These are phyloP conservation scores for Petunia secreta DNA, from an alignment of 257 asterid genomes.

Conservation along the genomic window DNA sequence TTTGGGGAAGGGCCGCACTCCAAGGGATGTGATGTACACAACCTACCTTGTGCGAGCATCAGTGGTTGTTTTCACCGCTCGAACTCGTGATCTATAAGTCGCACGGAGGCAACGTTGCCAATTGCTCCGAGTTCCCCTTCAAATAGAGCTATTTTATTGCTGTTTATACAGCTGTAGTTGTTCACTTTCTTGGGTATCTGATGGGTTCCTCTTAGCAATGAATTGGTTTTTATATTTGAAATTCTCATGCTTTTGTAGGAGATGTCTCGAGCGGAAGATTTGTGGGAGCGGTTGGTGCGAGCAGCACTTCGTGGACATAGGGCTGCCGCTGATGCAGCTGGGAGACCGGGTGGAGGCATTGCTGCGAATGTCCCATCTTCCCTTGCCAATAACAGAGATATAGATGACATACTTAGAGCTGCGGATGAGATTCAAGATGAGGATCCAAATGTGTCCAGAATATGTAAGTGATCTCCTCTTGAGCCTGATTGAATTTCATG, in stretches of 20 bases:
- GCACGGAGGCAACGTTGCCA: no score
- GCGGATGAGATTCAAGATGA: slow-evolving; percentile 96
- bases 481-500: not conserved
- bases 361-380: slow-evolving; percentile 94
- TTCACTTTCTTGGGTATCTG: not conserved
- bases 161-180: not conserved
- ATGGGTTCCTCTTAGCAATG: not conserved
- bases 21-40: no score
- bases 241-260: slow-evolving; percentile 37
- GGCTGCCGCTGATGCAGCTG: slow-evolving; percentile 50
- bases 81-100: no score
- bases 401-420: slow-evolving; percentile 90
- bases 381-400: slow-evolving; percentile 80
- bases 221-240: not conserved
- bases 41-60: no score
- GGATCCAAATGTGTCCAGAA: slow-evolving; percentile 81
- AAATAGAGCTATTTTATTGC: not conserved
- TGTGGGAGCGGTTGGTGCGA: slow-evolving; percentile 93
- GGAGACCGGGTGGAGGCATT: slow-evolving; percentile 68
- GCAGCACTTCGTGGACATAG: slow-evolving; percentile 88
- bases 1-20: no score
- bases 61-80: no score
- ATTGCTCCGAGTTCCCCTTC: no score
- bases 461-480: slow-evolving; percentile 50
- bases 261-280: slow-evolving; percentile 92